Evolutionary conservation across 2,329 filamentous ascomycete genomes (phyloP).

Genomic region (Ascochyta fabae): DNA sequence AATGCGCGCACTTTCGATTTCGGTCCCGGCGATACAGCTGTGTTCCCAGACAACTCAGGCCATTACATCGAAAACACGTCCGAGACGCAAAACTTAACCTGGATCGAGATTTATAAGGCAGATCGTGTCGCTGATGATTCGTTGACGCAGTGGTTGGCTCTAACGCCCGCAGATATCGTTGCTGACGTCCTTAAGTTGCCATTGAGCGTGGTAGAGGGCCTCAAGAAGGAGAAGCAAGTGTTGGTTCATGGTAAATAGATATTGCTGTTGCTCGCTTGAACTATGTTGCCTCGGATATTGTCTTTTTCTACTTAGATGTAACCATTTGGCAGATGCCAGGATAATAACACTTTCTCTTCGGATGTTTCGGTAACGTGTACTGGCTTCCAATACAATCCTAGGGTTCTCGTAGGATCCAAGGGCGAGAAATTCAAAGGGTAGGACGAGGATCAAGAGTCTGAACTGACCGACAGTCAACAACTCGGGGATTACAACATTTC

Average conservation of each 20-base stretch:
- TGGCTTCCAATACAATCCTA: too few species aligned
- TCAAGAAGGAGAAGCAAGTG: constrained; percentile 71
- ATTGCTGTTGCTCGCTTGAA: background rate
- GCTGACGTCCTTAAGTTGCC: constrained; percentile 66
- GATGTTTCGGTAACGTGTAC: too few species aligned
- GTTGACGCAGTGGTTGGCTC: constrained; percentile 71
- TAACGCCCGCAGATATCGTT: constrained; percentile 69
- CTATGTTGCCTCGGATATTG: too few species aligned
- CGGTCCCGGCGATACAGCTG: constrained; percentile 69
- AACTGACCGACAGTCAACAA: too few species aligned
- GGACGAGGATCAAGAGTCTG: too few species aligned
- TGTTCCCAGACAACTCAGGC: constrained; percentile 70
- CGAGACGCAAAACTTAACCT: constrained; percentile 67
- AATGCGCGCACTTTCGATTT: constrained; percentile 73
- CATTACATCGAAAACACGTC: constrained; percentile 76
- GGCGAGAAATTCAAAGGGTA: too few species aligned
- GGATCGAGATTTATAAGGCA: constrained; percentile 73
- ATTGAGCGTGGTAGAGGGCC: constrained; percentile 60
- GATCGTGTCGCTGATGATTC: constrained; percentile 71
- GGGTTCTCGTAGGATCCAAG: too few species aligned
- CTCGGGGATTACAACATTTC: too few species aligned
- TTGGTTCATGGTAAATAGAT: constrained; percentile 47
- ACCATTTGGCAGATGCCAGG: background rate
- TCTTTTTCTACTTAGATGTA: background rate
- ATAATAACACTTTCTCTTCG: background rate